Base-by-base conservation (phyloP, 2,329 filamentous ascomycete genomes). In the Neoascochyta sp. region DNA sequence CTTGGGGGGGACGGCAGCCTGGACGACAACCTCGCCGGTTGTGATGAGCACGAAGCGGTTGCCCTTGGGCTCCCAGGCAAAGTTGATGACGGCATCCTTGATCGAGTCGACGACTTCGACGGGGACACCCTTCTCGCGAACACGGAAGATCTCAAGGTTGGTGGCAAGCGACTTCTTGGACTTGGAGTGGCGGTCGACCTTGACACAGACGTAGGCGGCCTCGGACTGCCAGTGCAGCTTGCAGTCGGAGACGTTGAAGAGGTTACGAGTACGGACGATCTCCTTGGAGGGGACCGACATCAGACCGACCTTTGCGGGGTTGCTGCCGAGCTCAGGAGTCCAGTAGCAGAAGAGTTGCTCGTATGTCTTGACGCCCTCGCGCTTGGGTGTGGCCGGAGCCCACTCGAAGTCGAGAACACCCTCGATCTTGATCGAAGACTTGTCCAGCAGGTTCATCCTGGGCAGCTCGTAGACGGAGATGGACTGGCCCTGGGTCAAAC, bases 181-280 rank as follows among this genome's bases (percentile, higher is more conserved):
- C 70, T 98, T 98, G 64, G 88, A 95, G 74, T 98, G 92, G 47
- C 92, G 79, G 66, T 98, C 92, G 35, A 98, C 92, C 77, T 98
- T 98, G 65, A 96, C 90, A 61, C 92, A 96, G 39, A 98, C 80
- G 62, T 95, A 98, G 39, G 83, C 78, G 34, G 81, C 86, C 43
- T 95, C 87, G 4, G 88, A 95, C 69, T 98, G 92, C 92, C 92
- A 98, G 74, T 98, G 92, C 11, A 98, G 78, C 73, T 96, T 98
- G 36, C 86, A 92, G 63, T 98, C 92, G 24, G 86, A 87, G 36
- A 98, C 92, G 62, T 92, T 96, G 78, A 98, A 96, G 24, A 98
- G 78, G 63, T 98, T 98, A 59, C 95, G 78, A 4, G 90, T 93
- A 55, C 92, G 83, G 43, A 98, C 81, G 47, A 95, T 78, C 67